A percentile compares a stretch with the other conserved stretches of the same genome.
Conservation (phyloP, 2,329 filamentous ascomycete genomes). For the Tolypocladium tropicale region DNA sequence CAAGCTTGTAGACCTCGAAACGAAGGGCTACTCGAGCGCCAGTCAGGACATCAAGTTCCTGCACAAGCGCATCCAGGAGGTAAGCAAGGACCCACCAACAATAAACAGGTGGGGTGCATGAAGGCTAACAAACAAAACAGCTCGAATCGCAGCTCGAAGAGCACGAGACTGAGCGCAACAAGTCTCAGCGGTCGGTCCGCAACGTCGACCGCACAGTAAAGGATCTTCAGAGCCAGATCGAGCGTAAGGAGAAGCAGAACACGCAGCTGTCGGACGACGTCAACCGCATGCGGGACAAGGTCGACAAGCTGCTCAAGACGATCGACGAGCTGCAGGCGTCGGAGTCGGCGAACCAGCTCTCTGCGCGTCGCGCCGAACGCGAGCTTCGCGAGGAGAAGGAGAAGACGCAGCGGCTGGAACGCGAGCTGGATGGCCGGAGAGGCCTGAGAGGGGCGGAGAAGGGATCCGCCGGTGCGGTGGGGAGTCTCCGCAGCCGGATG, state of each 20-base stretch:
- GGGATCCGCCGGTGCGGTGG: constrained; percentile 36
- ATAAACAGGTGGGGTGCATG: not conserved
- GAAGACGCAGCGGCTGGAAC: constrained; percentile 69
- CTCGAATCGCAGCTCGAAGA: constrained; percentile 80
- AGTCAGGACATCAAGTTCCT: constrained; percentile 94
- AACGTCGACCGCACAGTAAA: constrained; percentile 92
- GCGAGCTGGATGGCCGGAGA: constrained; percentile 79
- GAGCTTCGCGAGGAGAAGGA: constrained; percentile 85
- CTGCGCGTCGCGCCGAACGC: constrained; percentile 75
- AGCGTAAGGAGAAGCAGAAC: constrained; percentile 85
- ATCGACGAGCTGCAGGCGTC: constrained; percentile 91
- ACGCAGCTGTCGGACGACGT: constrained; percentile 74
- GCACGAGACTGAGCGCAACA: constrained; percentile 67
- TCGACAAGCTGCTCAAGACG: constrained; percentile 76
- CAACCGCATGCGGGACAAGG: constrained; percentile 76
- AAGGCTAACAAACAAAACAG: constrained; percentile 36
- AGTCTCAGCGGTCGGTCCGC: constrained; percentile 77
- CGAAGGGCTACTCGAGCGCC: constrained; percentile 88
- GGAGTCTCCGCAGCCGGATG: constrained; percentile 25
- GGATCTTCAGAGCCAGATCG: constrained; percentile 84
- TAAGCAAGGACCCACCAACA: constrained; percentile 36
- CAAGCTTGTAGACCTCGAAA: constrained; percentile 84
- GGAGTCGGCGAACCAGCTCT: constrained; percentile 72
- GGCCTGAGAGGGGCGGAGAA: constrained; percentile 57
- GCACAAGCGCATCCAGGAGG: constrained; percentile 90